Evolutionary conservation across 768 basidiomycete species (phyloP).

Genomic region (Pisolithus tinctorius): DNA sequence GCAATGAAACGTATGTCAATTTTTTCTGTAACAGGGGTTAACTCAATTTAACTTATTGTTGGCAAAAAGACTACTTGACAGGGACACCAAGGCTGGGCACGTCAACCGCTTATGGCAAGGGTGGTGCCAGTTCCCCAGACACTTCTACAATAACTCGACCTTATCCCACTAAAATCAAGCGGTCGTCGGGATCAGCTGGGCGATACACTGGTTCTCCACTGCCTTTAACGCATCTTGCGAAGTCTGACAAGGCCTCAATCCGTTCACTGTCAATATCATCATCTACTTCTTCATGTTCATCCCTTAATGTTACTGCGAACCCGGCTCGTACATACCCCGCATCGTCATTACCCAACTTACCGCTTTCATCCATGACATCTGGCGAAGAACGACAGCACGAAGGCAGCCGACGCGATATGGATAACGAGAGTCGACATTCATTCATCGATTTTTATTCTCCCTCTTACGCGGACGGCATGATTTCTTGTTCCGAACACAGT

Average conservation of each 20-base stretch:
- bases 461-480: constrained; percentile 13
- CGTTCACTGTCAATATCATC: constrained; percentile 23
- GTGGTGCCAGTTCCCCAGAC: constrained; percentile 19
- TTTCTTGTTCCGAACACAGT: constrained; percentile 1
- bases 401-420: constrained; percentile 15
- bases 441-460: constrained; percentile 42
- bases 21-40: background rate
- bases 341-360: constrained; percentile 24
- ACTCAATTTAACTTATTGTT: background rate
- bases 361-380: constrained; percentile 18
- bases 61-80: constrained; percentile 7
- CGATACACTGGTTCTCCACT: constrained; percentile 8
- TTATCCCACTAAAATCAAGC: constrained; percentile 10
- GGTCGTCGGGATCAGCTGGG: constrained; percentile 14
- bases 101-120: constrained; percentile 11
- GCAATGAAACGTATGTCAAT: constrained; percentile 20
- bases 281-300: constrained; percentile 23
- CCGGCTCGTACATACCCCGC: constrained; percentile 35
- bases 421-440: constrained; percentile 33
- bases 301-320: constrained; percentile 34
- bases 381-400: constrained; percentile 9
- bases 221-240: background rate
- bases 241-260: constrained; percentile 6
- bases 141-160: constrained; percentile 1
- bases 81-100: constrained; percentile 5